phyloP scores from a whole-genome alignment of 176 grass and related monocot genomes.

The Coix lacrymajobi region DNA sequence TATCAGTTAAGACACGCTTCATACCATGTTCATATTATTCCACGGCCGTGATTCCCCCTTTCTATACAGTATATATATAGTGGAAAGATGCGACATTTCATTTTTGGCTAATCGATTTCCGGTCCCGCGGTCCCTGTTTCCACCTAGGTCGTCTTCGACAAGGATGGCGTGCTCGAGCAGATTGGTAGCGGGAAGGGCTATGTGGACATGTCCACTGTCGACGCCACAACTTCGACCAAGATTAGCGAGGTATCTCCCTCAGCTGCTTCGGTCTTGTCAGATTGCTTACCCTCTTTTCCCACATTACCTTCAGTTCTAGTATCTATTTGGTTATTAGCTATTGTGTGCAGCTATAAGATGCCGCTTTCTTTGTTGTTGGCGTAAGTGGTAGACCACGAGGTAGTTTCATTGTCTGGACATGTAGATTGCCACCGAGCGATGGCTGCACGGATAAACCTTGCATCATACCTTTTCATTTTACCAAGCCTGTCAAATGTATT shows the following conservation, averaged over 20 bases:
- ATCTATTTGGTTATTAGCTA: not conserved
- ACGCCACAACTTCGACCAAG: conserved; percentile 73
- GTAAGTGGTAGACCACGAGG: not conserved
- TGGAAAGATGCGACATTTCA: not conserved
- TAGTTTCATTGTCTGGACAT: not conserved
- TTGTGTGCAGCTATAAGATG: not conserved
- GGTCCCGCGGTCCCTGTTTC: not conserved
- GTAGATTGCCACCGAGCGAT: not conserved
- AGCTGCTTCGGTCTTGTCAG: not conserved
- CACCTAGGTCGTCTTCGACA: conserved; percentile 85
- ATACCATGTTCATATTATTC: not conserved
- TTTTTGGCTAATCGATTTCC: not conserved
- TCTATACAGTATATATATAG: not conserved
- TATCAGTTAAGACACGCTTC: conserved; percentile 52
- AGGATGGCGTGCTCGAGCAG: conserved; percentile 91
- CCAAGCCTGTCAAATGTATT: not conserved
- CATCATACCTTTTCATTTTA: not conserved
- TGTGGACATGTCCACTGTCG: conserved; percentile 98
- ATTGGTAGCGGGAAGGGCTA: conserved; percentile 75
- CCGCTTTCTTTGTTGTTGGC: not conserved
- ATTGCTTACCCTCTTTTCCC: not conserved
- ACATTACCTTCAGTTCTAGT: not conserved
- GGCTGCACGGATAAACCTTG: not conserved
- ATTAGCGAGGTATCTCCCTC: conserved; percentile 62
- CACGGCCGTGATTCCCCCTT: not conserved